Percentiles rank a stretch among this genome's conserved stretches.
Evolutionary conservation across 73 alveolate species (phyloP).

Genomic region (Breviolum minutum): DNA sequence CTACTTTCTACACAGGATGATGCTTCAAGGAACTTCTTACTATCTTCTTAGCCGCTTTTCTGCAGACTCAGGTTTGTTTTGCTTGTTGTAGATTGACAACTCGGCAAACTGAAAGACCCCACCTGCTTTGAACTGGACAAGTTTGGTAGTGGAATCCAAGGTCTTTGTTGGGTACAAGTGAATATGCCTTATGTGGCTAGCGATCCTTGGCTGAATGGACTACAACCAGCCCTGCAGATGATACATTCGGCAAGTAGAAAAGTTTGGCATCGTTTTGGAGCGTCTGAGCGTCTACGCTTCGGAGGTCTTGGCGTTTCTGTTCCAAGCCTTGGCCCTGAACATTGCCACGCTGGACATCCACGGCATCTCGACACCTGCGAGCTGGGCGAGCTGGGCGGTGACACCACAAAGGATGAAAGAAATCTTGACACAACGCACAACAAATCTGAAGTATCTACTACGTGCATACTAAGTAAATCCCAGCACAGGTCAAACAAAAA

Average conservation of each 20-base stretch:
- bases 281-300: background rate
- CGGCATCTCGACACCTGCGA: slow-evolving; percentile 17
- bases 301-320: slow-evolving; percentile 43
- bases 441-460: too few relatives aligned
- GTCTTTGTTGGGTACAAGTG: slow-evolving; percentile 81
- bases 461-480: too few relatives aligned
- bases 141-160: background rate
- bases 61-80: background rate
- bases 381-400: too few relatives aligned
- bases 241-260: background rate
- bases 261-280: background rate
- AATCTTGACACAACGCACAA: too few relatives aligned
- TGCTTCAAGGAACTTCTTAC: slow-evolving; percentile 88
- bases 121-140: background rate
- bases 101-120: too few relatives aligned
- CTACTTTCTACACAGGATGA: slow-evolving; percentile 1
- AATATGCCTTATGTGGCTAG: slow-evolving; percentile 68
- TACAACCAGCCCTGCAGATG: background rate
- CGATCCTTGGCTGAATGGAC: background rate
- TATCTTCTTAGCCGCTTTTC: slow-evolving; percentile 35
- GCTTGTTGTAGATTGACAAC: too few relatives aligned
- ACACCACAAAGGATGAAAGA: too few relatives aligned
- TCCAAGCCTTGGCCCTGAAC: slow-evolving; percentile 65
- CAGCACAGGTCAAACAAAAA: too few relatives aligned
- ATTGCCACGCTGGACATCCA: slow-evolving; percentile 76